These are phyloP conservation scores for Euptelea pleiosperma DNA, from an alignment of 164 flowering plant species.

Conservation along the genomic window DNA sequence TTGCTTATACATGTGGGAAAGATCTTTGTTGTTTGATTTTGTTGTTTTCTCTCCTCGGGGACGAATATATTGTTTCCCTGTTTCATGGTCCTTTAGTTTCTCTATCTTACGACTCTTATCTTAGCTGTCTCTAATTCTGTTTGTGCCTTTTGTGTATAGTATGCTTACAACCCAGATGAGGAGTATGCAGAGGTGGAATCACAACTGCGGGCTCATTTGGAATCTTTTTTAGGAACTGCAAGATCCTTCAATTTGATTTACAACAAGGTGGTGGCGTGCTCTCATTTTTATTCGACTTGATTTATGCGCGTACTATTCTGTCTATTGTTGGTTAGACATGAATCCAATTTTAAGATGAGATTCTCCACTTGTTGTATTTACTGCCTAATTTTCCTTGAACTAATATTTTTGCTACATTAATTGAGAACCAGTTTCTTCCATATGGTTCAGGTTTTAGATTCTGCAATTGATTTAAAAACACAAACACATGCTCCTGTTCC, in stretches of 20 bases:
- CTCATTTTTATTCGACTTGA: neutral
- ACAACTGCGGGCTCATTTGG: conserved; percentile 66
- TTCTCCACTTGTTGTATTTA: too few species aligned
- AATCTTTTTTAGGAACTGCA: conserved; percentile 93
- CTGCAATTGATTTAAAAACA: neutral
- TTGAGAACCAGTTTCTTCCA: neutral
- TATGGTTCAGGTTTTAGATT: neutral
- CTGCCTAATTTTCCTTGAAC: too few species aligned
- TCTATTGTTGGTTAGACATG: too few species aligned
- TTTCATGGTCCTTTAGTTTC: too few species aligned
- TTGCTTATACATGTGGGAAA: too few species aligned
- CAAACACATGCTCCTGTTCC: too few species aligned
- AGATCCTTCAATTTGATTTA: conserved; percentile 82
- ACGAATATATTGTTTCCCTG: too few species aligned
- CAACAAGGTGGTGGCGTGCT: conserved; percentile 61
- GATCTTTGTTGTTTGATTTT: too few species aligned
- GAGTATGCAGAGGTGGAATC: conserved; percentile 76
- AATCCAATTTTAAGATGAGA: too few species aligned
- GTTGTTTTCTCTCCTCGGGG: too few species aligned
- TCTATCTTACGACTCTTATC: neutral
- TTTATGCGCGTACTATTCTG: neutral
- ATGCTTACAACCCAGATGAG: conserved; percentile 94
- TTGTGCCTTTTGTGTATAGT: conserved; percentile 33
- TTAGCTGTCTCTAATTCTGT: neutral
- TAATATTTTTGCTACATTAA: too few species aligned